Evolutionary conservation across 2,329 filamentous ascomycete genomes (phyloP), one percentile per base, ranked within the genome.

Genomic region (Fonsecaea pedrosoi): DNA sequence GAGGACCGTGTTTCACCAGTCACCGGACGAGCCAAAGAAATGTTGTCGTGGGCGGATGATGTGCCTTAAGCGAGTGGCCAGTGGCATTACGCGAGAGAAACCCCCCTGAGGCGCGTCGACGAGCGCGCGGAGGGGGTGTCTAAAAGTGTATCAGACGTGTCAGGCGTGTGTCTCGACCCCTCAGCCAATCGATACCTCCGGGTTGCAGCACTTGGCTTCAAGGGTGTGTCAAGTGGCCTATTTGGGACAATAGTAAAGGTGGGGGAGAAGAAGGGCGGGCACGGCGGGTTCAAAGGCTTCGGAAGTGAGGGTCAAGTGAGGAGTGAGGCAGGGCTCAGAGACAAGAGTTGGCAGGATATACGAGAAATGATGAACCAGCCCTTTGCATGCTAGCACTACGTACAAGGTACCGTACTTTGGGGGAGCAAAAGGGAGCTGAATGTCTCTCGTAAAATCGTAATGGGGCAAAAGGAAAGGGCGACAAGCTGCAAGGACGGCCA

Each of bases 61-160:
- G 45, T 50, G 7, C 45, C 18, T 50, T 50, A 25, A 53, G 57
- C 62, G 38, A 62, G 18, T 58, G 55, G 40, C 60, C 61, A 57
- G 57, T 58, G 48, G 50, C 32, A 42, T 32, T 61, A 54, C 60
- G 60, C 56, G 60, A 69, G 32, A 13, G 60, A 61, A 34, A n/a
- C 25, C 12, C 68, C 62, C 68, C 62, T 70, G 65, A 63, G 66
- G 68, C 68, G 68, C 68, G 68, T 68, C 63, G 56, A 54, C 50
- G 34, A 21, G 58, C 54, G 59, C 25, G 32, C 12, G 34, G 55
- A 18, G 32, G 32, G 48, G 37, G 48, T 15, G 55, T 34, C 59
- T 61, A 61, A 53, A 65, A 60, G 68, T 70, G 68, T 70, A 63
- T 70, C 62, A 68, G 65, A 66, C 68, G 63, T 66, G 68, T 70